These are phyloP conservation scores for Cryoendolithus antarcticus DNA, from an alignment of 2,329 filamentous ascomycete species.

Conservation along the genomic window DNA sequence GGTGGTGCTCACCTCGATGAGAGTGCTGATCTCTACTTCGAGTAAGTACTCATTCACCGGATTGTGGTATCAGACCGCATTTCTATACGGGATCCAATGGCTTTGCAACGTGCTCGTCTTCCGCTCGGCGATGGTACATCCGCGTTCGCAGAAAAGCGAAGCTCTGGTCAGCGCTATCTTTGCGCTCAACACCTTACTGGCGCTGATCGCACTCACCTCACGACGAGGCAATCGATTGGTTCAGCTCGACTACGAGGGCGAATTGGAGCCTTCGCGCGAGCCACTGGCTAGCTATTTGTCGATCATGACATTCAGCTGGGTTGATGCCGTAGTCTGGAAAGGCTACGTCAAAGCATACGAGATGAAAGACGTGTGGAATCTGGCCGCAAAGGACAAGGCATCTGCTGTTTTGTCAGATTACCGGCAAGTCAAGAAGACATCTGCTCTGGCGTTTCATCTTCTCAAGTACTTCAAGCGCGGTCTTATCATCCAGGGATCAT, in stretches of 20 bases:
- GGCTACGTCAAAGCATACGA: constrained; percentile 79
- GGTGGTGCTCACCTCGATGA: constrained; percentile 57
- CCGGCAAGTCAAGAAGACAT: constrained; percentile 72
- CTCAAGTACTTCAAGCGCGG: constrained; percentile 70
- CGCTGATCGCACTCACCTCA: constrained; percentile 64
- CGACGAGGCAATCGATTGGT: constrained; percentile 88
- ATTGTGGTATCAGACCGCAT: constrained; percentile 86
- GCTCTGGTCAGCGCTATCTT: constrained; percentile 64
- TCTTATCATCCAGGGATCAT: constrained; percentile 64
- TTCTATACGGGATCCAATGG: constrained; percentile 76
- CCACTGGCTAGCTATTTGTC: constrained; percentile 82
- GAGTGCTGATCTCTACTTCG: constrained; percentile 51
- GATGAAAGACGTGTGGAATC: constrained; percentile 80
- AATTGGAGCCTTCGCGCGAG: constrained; percentile 75
- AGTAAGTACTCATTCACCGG: constrained; percentile 54
- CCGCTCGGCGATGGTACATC: constrained; percentile 73
- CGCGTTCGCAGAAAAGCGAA: constrained; percentile 49
- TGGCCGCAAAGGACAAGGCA: constrained; percentile 79
- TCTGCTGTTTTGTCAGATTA: constrained; percentile 68
- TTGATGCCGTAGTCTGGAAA: constrained; percentile 77
- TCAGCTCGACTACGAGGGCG: constrained; percentile 76
- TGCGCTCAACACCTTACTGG: constrained; percentile 58
- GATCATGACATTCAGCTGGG: constrained; percentile 77
- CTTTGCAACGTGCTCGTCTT: constrained; percentile 63
- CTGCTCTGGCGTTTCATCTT: constrained; percentile 65